phyloP scores from a whole-genome alignment of 164 flowering plant species.

The Sedum album region DNA sequence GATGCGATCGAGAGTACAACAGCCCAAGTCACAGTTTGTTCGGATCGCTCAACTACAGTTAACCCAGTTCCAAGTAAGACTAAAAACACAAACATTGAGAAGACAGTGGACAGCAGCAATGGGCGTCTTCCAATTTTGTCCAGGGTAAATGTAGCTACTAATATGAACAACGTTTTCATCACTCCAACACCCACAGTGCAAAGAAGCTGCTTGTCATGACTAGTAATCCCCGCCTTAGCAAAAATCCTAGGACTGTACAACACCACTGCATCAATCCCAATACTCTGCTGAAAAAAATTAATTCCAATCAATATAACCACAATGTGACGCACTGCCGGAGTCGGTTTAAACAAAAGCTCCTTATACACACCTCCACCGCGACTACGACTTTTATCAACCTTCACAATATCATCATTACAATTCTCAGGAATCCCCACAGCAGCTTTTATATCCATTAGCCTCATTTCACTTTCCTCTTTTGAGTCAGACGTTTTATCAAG shows the following conservation, averaged over 20 bases:
- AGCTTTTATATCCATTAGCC: slow-evolving; percentile 24
- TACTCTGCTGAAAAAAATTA: slow-evolving; percentile 36
- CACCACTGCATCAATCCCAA: slow-evolving; percentile 38
- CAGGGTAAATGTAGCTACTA: background rate
- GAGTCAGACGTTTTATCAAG: slow-evolving; percentile 23
- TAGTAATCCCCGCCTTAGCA: slow-evolving; percentile 28
- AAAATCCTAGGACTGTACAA: slow-evolving; percentile 43
- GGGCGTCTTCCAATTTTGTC: background rate
- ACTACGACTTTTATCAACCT: slow-evolving; percentile 11
- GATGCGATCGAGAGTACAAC: slow-evolving; percentile 9
- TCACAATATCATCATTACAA: slow-evolving; percentile 22
- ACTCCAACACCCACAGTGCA: slow-evolving; percentile 35
- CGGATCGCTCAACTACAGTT: slow-evolving; percentile 13
- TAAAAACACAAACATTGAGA: slow-evolving; percentile 27
- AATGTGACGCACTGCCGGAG: slow-evolving; percentile 29
- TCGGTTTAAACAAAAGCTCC: slow-evolving; percentile 24
- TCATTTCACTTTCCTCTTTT: slow-evolving; percentile 22
- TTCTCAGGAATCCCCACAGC: slow-evolving; percentile 22
- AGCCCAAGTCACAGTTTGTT: slow-evolving; percentile 14
- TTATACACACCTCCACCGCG: slow-evolving; percentile 1
- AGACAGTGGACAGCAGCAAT: background rate
- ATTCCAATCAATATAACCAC: slow-evolving; percentile 38
- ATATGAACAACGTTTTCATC: slow-evolving; percentile 27
- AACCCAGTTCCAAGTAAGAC: slow-evolving; percentile 25
- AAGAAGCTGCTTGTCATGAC: slow-evolving; percentile 24